Base-by-base conservation (phyloP, 1,284 basidiomycete species). In the Polyporus tsugae region DNA sequence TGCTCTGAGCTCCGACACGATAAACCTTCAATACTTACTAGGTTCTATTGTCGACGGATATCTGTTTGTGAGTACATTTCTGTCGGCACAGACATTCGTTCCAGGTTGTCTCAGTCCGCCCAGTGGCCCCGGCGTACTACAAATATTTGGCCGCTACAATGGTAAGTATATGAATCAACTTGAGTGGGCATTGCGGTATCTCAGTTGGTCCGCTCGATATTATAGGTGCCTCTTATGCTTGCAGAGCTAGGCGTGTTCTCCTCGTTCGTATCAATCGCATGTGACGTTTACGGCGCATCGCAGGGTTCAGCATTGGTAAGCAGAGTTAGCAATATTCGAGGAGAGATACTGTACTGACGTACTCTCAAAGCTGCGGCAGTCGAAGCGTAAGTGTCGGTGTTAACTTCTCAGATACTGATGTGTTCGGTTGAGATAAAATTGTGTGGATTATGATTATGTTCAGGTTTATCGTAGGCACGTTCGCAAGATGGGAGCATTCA, bases 31-130 rank as follows among this genome's bases (percentile, higher is more conserved):
- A 15, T 6, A 29, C 29, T 29, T 29, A 29, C 11, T 25, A 52
- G 46, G 46, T 52, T 52, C 22, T 52, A 52, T 52, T 52, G 46
- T 52, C 22, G 46, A 25, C 22, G 46, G 10, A 52, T 52, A 52
- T 52, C 46, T 25, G 46, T 52, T 52, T 22, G 46, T 52, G 22
- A 52, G 46, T 52, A 13, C 6, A 6, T 25, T 22, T 17, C 22
- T 11, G 11, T 52, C 4, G 22, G 22, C 10, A 6, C 13, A 29
- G 13, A 4, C 22, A 52, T 25, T 46, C 7, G 7, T 46, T 25
- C 11, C 11, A 13, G 22, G 25, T 52, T 9, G 22, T 52, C 46
- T 15, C 11, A 29, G n/a, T 52, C 46, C 22, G 11, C 22, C 10
- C 46, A 52, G 46, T 52, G 46, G 46, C 46, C 4, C 46, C 22